A percentile compares a stretch with the other conserved stretches of the same genome.
These are phyloP conservation scores for Hypomontagnella monticulosa DNA, from an alignment of 495 filamentous ascomycete species.

Conservation along the genomic window DNA sequence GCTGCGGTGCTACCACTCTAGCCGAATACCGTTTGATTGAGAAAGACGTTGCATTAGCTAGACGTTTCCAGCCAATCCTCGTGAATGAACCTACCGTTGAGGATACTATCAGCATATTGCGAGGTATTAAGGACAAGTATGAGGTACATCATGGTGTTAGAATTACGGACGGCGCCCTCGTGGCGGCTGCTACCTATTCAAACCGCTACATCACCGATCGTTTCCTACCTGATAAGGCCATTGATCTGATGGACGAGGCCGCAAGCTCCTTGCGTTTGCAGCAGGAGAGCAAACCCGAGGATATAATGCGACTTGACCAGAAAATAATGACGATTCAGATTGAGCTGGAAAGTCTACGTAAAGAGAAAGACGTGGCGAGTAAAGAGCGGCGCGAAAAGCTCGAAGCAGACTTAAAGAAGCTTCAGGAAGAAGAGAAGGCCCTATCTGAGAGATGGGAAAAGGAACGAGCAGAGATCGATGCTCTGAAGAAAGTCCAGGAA, in stretches of 20 bases:
- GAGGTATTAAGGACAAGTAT: conserved; percentile 96
- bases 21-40: conserved; percentile 93
- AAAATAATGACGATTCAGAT: conserved; percentile 98
- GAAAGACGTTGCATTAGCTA: conserved; percentile 92
- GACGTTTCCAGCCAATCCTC: conserved; percentile 92
- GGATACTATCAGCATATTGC: conserved; percentile 93
- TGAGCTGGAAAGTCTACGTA: conserved; percentile 92
- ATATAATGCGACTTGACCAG: conserved; percentile 88
- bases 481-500: conserved; percentile 84
- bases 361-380: conserved; percentile 90
- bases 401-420: conserved; percentile 74
- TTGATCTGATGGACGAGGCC: conserved; percentile 96
- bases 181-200: conserved; percentile 89
- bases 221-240: conserved; percentile 95
- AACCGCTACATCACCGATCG: conserved; percentile 98
- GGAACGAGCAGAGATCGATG: conserved; percentile 83
- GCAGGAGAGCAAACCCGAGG: conserved; percentile 95
- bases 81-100: conserved; percentile 89
- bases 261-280: conserved; percentile 89
- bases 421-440: conserved; percentile 71
- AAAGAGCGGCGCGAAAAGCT: conserved; percentile 89
- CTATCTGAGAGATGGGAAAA: conserved; percentile 88
- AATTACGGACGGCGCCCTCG: conserved; percentile 91
- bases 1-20: conserved; percentile 92
- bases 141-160: conserved; percentile 96